Base-by-base conservation (phyloP, 345 rosid genomes). In the Tarenaya hassleriana region DNA sequence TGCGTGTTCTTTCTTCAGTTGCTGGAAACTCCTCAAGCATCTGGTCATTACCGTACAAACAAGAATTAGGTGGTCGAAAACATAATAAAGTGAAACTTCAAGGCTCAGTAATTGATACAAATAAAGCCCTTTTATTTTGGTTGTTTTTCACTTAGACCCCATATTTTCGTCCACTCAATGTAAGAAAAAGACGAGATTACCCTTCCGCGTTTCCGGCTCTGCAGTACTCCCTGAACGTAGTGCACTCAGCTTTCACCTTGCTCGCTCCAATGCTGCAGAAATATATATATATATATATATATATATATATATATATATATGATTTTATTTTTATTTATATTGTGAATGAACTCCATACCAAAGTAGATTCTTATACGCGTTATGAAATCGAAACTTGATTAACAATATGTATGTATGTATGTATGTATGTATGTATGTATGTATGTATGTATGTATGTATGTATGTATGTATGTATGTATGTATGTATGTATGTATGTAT, bases 201-300 rank as follows among this genome's bases (percentile, higher is more conserved):
- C 98, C 98, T 74, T 91, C 96, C 52, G 73, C 83, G 69, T 82
- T 86, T 67, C 81, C 85, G 34, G 75, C 67, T 49, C 54, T 65
- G 85, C 98, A 91, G 69, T 80, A 80, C 79, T 86, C 98, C 67
- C 82, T 71, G 47, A 86, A 82, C 60, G 60, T 64, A 42, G 94
- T 71, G 85, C 89, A 74, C 77, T 82, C 88, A 62, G 89, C 83
- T 70, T 86, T 86, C 71, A 91, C 95, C 78, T 80, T 91, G 69
- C 78, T 82, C 38, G 96, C 98, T 40, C 98, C 98, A 75, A 91
- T 86, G 83, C 98, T 91, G 77, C 60, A 67, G 51, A 41, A 8
- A n/a, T 7, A 7, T 10, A 3, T 4, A 38, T 35, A 27, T 5
- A 51, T 24, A 2, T 24, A 24, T 24, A 24, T 24, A 24, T 24